Percentiles rank a stretch among this genome's conserved stretches.
These are phyloP conservation scores for Clarireedia sp. DNA, from an alignment of 2,329 filamentous ascomycete genomes.

Conservation along the genomic window DNA sequence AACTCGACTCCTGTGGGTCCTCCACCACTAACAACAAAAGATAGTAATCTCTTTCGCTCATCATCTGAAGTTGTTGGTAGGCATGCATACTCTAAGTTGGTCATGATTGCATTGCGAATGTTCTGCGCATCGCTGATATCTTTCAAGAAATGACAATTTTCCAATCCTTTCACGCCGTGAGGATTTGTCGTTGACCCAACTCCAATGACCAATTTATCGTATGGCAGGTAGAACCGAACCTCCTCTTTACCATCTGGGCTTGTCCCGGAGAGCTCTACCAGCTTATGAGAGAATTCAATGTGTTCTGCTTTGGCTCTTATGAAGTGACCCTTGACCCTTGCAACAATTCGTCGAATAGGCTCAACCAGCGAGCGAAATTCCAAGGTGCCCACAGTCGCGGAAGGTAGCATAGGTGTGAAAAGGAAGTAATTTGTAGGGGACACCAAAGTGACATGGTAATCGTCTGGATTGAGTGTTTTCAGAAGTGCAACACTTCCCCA, in stretches of 20 bases:
- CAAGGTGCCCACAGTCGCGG: conserved; percentile 90
- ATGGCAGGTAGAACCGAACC: conserved; percentile 81
- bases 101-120: conserved; percentile 81
- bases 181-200: conserved; percentile 91
- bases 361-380: conserved; percentile 88
- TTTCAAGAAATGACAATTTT: conserved; percentile 92
- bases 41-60: conserved; percentile 78
- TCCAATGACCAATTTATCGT: conserved; percentile 90
- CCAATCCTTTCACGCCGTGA: conserved; percentile 89
- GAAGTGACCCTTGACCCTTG: conserved; percentile 76
- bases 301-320: conserved; percentile 80
- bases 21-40: conserved; percentile 92
- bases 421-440: conserved; percentile 95
- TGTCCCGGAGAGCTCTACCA: conserved; percentile 76
- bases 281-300: conserved; percentile 82
- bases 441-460: conserved; percentile 93
- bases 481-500: conserved; percentile 91
- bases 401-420: conserved; percentile 96
- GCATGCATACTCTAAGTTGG: conserved; percentile 84
- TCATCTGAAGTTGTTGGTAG: conserved; percentile 87
- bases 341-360: conserved; percentile 78
- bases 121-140: conserved; percentile 84
- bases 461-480: conserved; percentile 81
- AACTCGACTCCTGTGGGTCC: conserved; percentile 97
- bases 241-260: conserved; percentile 62